Evolutionary conservation across 1,139 yeast genomes (phyloP).

Genomic region (Magnusiomyces magnusii): DNA sequence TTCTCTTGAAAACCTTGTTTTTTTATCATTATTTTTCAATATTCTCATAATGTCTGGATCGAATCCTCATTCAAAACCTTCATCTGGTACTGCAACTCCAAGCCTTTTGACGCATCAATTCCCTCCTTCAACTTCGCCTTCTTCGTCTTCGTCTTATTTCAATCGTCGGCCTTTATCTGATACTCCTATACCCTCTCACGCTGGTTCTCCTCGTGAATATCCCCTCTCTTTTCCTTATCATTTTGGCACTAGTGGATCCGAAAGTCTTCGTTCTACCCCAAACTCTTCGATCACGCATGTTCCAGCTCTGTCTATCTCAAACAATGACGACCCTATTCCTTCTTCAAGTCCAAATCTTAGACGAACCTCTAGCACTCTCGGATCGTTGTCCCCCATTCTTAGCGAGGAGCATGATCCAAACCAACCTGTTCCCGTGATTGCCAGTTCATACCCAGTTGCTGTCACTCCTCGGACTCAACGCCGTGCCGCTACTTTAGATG

Average conservation of each 20-base stretch:
- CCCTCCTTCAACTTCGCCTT: background rate
- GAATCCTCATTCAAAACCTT: background rate
- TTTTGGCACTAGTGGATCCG: conserved; percentile 8
- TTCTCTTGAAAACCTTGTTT: no score
- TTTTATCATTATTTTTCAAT: no score
- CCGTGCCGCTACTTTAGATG: conserved; percentile 73
- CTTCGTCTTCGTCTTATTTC: conserved; percentile 6
- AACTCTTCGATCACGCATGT: background rate
- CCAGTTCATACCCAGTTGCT: background rate
- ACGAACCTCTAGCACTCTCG: background rate
- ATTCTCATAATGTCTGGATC: background rate
- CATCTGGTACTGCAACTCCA: background rate
- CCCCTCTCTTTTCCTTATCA: conserved; percentile 1
- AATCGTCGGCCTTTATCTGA: conserved; percentile 15
- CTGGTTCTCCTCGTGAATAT: conserved; percentile 11
- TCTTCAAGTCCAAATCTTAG: background rate
- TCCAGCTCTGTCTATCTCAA: background rate
- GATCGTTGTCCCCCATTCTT: background rate
- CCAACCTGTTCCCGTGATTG: background rate
- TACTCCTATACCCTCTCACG: conserved; percentile 13
- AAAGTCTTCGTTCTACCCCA: background rate
- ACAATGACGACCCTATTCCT: background rate
- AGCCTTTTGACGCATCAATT: background rate
- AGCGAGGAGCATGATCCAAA: background rate
- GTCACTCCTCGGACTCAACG: conserved; percentile 20